These are phyloP conservation scores for Leccinum truebloodii DNA, from an alignment of 768 basidiomycete genomes.

Conservation along the genomic window DNA sequence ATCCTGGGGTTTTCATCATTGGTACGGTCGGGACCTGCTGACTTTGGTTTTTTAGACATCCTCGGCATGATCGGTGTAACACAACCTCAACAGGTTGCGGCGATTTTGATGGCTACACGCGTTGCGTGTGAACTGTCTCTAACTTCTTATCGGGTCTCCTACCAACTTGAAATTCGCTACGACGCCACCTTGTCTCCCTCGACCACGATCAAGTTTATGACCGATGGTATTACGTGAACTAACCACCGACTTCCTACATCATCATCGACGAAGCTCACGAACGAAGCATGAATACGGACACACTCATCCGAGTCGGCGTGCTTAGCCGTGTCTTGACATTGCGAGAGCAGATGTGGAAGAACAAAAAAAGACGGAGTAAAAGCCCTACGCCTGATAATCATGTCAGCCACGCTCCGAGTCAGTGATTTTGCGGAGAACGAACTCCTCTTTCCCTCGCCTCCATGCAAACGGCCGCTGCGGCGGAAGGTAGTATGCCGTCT, in stretches of 20 bases:
- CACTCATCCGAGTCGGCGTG: slow-evolving; percentile 78
- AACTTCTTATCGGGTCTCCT: slow-evolving; percentile 79
- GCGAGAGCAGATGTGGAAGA: slow-evolving; percentile 86
- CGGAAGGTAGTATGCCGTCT: slow-evolving; percentile 16
- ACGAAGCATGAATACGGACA: slow-evolving; percentile 97
- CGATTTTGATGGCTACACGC: slow-evolving; percentile 92
- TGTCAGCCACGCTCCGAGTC: slow-evolving; percentile 97
- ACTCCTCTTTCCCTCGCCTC: slow-evolving; percentile 75
- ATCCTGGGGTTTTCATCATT: too few species aligned
- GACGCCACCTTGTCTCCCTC: slow-evolving; percentile 88
- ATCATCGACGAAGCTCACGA: slow-evolving; percentile 99
- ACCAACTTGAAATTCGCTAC: slow-evolving; percentile 84
- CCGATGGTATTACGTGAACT: slow-evolving; percentile 96
- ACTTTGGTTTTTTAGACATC: slow-evolving; percentile 61
- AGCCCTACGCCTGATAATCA: slow-evolving; percentile 93
- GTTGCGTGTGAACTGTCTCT: slow-evolving; percentile 91
- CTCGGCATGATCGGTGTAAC: slow-evolving; percentile 98
- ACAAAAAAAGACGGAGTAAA: slow-evolving; percentile 68
- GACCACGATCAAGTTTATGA: slow-evolving; percentile 99
- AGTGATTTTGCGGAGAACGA: slow-evolving; percentile 89
- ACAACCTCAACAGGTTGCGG: slow-evolving; percentile 96
- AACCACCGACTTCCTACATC: slow-evolving; percentile 87
- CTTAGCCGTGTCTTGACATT: slow-evolving; percentile 91
- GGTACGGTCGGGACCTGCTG: not conserved
- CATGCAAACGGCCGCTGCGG: slow-evolving; percentile 35